These are phyloP conservation scores for Penicillium fimorum DNA, from an alignment of 495 filamentous ascomycete species.

Conservation along the genomic window DNA sequence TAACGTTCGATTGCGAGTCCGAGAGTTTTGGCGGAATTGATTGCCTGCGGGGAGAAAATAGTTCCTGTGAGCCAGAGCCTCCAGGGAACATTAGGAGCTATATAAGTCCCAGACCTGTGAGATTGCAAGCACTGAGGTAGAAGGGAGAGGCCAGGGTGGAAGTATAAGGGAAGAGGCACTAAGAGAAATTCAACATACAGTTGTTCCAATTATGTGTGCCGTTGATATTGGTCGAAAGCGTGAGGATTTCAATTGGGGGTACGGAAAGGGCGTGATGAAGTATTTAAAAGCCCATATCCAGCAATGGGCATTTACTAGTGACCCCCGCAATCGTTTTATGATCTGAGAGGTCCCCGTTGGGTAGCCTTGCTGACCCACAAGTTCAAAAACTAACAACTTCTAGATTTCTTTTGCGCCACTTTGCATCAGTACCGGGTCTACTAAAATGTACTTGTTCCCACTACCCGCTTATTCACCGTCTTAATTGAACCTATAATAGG, in stretches of 20 bases:
- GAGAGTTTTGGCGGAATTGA: constrained; percentile 14
- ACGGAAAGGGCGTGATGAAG: constrained; percentile 21
- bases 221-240: constrained; percentile 12
- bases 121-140: constrained; percentile 14
- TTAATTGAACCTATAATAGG: not conserved
- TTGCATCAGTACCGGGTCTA: constrained; percentile 2
- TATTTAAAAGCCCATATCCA: constrained; percentile 10
- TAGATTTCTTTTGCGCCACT: constrained; percentile 8
- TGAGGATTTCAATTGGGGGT: constrained; percentile 9
- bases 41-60: constrained; percentile 19
- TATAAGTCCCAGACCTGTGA: constrained; percentile 20
- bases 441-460: not conserved
- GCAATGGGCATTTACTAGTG: constrained; percentile 2
- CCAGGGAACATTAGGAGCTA: constrained; percentile 24
- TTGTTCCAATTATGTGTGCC: not conserved
- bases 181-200: constrained; percentile 21
- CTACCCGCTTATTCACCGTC: constrained; percentile 3
- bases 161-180: constrained; percentile 14
- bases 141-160: constrained; percentile 14
- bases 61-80: constrained; percentile 25
- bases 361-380: constrained; percentile 10
- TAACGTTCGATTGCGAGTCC: constrained; percentile 5
- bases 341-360: constrained; percentile 5
- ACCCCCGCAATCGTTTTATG: constrained; percentile 8
- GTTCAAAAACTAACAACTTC: constrained; percentile 8